Evolutionary conservation across 768 basidiomycete genomes (phyloP).

Genomic region (Mrakia gelida): DNA sequence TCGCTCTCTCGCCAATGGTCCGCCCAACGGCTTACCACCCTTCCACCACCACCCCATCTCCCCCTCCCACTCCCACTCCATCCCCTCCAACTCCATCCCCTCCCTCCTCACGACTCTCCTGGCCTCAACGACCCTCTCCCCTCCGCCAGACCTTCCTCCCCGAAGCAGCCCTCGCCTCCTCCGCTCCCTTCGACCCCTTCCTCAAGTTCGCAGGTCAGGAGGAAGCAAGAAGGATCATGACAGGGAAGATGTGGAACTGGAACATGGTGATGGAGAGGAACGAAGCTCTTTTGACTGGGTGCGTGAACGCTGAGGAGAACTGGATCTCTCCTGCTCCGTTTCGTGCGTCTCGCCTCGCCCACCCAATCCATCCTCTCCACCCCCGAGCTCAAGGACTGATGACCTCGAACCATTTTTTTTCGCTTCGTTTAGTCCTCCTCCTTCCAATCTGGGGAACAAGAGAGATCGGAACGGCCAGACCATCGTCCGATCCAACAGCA

Average conservation of each 20-base stretch:
- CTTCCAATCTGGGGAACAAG: conserved; percentile 1
- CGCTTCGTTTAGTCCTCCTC: not conserved
- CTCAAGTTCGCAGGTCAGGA: not conserved
- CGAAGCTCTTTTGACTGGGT: not conserved
- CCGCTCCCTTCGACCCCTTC: not conserved
- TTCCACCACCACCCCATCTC: not conserved
- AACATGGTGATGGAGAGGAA: not conserved
- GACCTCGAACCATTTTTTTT: too few relatives aligned
- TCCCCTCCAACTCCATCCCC: not conserved
- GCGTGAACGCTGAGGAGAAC: not conserved
- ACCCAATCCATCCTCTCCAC: not conserved
- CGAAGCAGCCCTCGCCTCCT: not conserved
- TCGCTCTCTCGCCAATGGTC: not conserved
- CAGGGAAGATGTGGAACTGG: conserved; percentile 7
- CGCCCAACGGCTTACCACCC: not conserved
- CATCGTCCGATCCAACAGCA: not conserved
- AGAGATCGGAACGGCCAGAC: not conserved
- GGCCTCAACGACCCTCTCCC: not conserved
- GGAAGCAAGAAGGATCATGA: not conserved
- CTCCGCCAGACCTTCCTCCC: conserved; percentile 15
- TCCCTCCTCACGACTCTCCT: not conserved
- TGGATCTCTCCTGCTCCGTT: conserved; percentile 70
- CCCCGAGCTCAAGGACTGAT: not conserved
- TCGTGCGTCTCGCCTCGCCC: conserved; percentile 8
- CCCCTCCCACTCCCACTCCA: not conserved